Conservation (phyloP, 2,329 filamentous ascomycete genomes). For the Parafenestella ontariensis region DNA sequence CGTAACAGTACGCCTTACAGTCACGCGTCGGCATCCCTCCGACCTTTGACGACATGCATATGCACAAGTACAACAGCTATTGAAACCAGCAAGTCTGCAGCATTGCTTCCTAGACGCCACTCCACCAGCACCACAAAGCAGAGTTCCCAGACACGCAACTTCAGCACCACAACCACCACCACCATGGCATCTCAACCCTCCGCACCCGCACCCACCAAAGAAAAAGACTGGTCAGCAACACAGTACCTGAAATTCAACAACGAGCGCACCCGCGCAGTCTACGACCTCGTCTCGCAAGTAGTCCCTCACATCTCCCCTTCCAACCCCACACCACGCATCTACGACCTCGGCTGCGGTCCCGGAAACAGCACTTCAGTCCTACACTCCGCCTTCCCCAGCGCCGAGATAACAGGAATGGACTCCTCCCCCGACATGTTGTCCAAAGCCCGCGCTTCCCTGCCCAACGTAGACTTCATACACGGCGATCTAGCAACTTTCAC, state of each 20-base stretch:
- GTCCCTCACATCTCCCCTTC: constrained; percentile 39
- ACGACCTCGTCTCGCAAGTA: constrained; percentile 61
- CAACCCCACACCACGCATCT: constrained; percentile 49
- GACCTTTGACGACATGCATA: too few relatives aligned
- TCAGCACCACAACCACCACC: background rate
- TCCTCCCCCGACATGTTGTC: constrained; percentile 63
- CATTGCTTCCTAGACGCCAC: too few relatives aligned
- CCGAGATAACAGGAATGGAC: constrained; percentile 61
- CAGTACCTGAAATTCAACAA: constrained; percentile 64
- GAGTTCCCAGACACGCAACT: background rate
- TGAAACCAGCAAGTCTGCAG: too few relatives aligned
- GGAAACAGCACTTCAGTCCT: constrained; percentile 65
- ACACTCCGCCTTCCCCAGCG: constrained; percentile 55
- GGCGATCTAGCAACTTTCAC: constrained; percentile 57
- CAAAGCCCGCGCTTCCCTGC: constrained; percentile 52
- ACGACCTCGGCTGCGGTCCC: constrained; percentile 68
- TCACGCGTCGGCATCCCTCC: too few relatives aligned
- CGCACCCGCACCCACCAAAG: constrained; percentile 3
- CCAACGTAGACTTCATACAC: constrained; percentile 54
- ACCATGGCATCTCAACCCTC: background rate
- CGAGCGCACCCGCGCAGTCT: constrained; percentile 61
- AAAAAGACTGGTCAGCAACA: constrained; percentile 62
- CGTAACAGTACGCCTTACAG: too few relatives aligned
- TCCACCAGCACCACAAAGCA: too few relatives aligned
- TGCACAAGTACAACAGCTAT: too few relatives aligned